Percentiles rank a stretch among this genome's conserved stretches.
Evolutionary conservation across 2,329 filamentous ascomycete species (phyloP).

Genomic region (Eutypa lata): DNA sequence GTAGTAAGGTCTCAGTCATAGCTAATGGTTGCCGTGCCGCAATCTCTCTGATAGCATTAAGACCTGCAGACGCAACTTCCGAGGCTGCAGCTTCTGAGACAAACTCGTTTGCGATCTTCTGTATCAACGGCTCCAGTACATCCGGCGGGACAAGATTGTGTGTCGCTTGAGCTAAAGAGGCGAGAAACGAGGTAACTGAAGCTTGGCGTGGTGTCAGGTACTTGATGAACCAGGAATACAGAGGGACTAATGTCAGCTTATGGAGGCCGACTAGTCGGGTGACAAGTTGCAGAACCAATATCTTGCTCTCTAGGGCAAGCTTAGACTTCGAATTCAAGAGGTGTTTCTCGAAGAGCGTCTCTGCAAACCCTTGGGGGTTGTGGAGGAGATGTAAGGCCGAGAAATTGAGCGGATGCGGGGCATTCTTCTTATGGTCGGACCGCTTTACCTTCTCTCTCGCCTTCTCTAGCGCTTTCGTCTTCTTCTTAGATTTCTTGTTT

Average conservation of each 20-base stretch:
- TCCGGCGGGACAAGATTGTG: slow-evolving; percentile 92
- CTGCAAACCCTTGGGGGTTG: slow-evolving; percentile 91
- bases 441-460: slow-evolving; percentile 80
- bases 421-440: slow-evolving; percentile 82
- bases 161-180: slow-evolving; percentile 85
- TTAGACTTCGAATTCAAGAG: slow-evolving; percentile 83
- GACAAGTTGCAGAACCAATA: slow-evolving; percentile 86
- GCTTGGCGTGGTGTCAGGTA: slow-evolving; percentile 84
- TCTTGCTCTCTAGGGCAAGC: slow-evolving; percentile 81
- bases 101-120: slow-evolving; percentile 98
- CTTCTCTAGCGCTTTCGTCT: slow-evolving; percentile 72
- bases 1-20: slow-evolving; percentile 92
- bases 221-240: slow-evolving; percentile 97
- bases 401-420: slow-evolving; percentile 89
- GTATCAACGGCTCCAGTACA: slow-evolving; percentile 81
- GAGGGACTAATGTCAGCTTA: slow-evolving; percentile 80
- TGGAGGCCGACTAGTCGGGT: slow-evolving; percentile 89
- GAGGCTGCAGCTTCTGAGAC: slow-evolving; percentile 90
- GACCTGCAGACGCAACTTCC: slow-evolving; percentile 85
- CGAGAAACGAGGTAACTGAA: slow-evolving; percentile 88
- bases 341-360: slow-evolving; percentile 86
- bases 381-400: slow-evolving; percentile 91
- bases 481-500: slow-evolving; percentile 96
- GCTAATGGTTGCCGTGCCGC: slow-evolving; percentile 91
- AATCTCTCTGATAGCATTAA: slow-evolving; percentile 93